These are phyloP conservation scores for Aspergillus vadensis DNA, from an alignment of 2,329 filamentous ascomycete genomes.

Conservation along the genomic window DNA sequence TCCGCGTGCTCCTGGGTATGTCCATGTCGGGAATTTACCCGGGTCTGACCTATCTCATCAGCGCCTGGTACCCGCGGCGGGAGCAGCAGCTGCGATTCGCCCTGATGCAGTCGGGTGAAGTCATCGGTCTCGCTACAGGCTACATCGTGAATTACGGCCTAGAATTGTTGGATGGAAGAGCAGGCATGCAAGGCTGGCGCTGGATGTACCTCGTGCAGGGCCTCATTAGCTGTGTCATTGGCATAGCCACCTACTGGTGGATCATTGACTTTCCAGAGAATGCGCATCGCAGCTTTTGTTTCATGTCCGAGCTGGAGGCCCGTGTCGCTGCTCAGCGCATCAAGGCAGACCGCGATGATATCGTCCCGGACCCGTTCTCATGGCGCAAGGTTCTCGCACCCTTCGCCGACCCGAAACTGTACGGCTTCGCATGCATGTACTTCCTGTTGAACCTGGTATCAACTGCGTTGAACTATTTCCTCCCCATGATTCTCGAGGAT, in stretches of 20 bases:
- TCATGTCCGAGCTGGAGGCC: constrained; percentile 59
- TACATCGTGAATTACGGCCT: constrained; percentile 69
- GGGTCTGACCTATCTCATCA: constrained; percentile 50
- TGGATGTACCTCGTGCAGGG: constrained; percentile 72
- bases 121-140: constrained; percentile 66
- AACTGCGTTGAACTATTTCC: constrained; percentile 65
- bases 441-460: constrained; percentile 69
- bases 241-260: constrained; percentile 67
- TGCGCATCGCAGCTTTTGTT: constrained; percentile 58
- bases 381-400: constrained; percentile 58
- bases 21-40: constrained; percentile 56
- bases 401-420: constrained; percentile 63
- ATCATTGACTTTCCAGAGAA: constrained; percentile 70
- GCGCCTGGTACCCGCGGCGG: constrained; percentile 63
- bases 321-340: constrained; percentile 61
- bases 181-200: constrained; percentile 63
- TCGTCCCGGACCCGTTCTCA: constrained; percentile 58
- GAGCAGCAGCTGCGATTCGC: constrained; percentile 69
- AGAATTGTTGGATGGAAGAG: constrained; percentile 62
- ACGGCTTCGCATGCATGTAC: constrained; percentile 65
- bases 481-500: constrained; percentile 60
- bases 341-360: constrained; percentile 62
- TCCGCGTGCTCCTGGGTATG: constrained; percentile 67
- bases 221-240: constrained; percentile 60
- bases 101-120: constrained; percentile 65